Base-by-base conservation (phyloP, 2,329 filamentous ascomycete species). In the Parastagonospora nodorum region DNA sequence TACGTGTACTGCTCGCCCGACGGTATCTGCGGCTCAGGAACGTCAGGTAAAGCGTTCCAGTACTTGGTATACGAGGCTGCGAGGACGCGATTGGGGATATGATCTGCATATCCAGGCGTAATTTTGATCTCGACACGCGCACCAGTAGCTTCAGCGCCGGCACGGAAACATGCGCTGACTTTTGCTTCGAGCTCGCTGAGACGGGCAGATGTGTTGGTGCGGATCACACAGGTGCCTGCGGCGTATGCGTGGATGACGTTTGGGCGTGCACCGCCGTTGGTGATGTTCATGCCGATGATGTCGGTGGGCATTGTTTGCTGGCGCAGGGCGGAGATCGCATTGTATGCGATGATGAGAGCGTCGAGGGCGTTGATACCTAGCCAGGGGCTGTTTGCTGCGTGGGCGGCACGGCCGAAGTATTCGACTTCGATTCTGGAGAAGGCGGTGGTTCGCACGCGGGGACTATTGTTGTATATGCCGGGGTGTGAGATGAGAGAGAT, bases 71-170 rank as follows among this genome's bases (percentile, higher is more conserved):
- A 75, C 67, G 42, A 66, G 47, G 24, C 55, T 29, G 64, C 82
- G 11, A 85, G 69, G 11, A 78, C 69, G 6, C 72, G 70, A 57
- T 84, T 84, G 0, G 82, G 82, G 4, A 84, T 76, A 57, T 84
- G 80, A 62, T 85, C 79, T 11, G 77, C 76, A 60, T 85, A 85
- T 1, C 74, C 73, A 44, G 74, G 72, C 4, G 69, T 68, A 2
- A 65, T 63, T 4, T 76, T 78, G 24, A 81, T 68, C 48, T 77
- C 71, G 0, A 83, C 64, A 6, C 57, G 74, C 0, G 82, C 82
- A 0, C 82, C 82, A 0, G 82, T 80, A 11, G 77, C 77, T n/a
- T 67, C 64, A 1, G 79, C 78, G 6, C 74, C 80, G 7, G 77
- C 79, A 51, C 74, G 71, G 53, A 82, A 79, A 61, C 80, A 82